Percentiles rank a stretch among this genome's conserved stretches.
Conservation (phyloP, 345 rosid genomes). For the Eucalyptus polyanthemos region DNA sequence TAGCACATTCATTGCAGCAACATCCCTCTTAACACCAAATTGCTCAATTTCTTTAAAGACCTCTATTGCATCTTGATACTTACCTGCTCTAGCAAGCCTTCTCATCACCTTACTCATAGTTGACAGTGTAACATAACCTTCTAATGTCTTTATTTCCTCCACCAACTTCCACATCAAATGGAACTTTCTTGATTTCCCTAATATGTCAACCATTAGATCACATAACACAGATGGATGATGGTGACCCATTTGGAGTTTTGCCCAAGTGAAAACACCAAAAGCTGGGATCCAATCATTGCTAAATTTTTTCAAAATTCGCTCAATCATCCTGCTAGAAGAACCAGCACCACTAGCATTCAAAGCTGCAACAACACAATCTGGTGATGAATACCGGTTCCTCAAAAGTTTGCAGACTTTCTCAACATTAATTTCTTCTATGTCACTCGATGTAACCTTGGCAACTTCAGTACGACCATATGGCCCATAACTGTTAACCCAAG, state of each 20-base stretch:
- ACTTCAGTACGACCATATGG: neutral
- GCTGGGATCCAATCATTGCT: conserved; percentile 51
- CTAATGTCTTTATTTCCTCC: conserved; percentile 35
- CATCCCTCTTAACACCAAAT: conserved; percentile 35
- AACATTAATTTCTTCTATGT: conserved; percentile 15
- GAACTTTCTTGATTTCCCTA: conserved; percentile 51
- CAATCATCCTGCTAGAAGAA: conserved; percentile 24
- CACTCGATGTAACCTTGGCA: neutral
- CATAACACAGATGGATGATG: conserved; percentile 29
- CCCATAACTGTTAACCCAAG: conserved; percentile 38
- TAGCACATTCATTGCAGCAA: conserved; percentile 33
- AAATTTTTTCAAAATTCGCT: conserved; percentile 50
- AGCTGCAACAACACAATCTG: conserved; percentile 18
- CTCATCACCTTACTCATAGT: conserved; percentile 63
- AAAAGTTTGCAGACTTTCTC: conserved; percentile 41
- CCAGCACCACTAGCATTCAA: conserved; percentile 19
- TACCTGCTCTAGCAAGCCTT: conserved; percentile 53
- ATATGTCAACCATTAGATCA: conserved; percentile 51
- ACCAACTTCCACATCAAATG: conserved; percentile 51
- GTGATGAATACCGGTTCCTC: conserved; percentile 12
- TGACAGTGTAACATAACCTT: conserved; percentile 33
- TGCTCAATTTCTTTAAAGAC: conserved; percentile 44
- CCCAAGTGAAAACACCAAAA: conserved; percentile 69
- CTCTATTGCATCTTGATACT: conserved; percentile 42
- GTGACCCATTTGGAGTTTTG: conserved; percentile 57